Evolutionary conservation across 148 eudicot species (phyloP), one percentile per base, ranked within the genome.

Genomic region (Persicaria maculosa): DNA sequence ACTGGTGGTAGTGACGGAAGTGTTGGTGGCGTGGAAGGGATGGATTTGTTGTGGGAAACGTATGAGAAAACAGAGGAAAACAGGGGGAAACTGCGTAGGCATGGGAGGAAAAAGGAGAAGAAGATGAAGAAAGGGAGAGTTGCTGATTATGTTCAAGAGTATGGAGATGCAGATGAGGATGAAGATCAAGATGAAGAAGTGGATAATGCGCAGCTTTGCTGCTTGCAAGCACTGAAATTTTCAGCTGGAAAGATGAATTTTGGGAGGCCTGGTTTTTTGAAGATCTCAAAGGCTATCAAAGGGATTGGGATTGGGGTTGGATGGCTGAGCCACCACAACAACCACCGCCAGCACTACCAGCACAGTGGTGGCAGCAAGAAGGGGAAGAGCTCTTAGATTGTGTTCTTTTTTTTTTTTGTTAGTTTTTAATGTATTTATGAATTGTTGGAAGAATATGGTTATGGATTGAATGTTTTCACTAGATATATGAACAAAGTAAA

Each of bases 41-140:
- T 96, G 97, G 99, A 96, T 81, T 76, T 83, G 72, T 79, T 96
- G 19, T 96, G 99, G 99, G 99, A 96, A 78, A 75, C 87, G 1
- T 76, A 89, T 40, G 97, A 96, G 52, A 71, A 71, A 82, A 79
- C 75, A 31, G 90, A 90, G 73, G 64, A 78, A 25, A 74, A 68
- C 72, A 75, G 17, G 64, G 73, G 50, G 46, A 73, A 72, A 47
- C 72, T 44, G 71, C 69, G 71, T 31, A 74, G 17, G 47, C 50
- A 69, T 12, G 16, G 31, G 77, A 73, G 45, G 1, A 48, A n/a
- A 75, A 74, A 19, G 17, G 72, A 76, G 68, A 76, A 53, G 72
- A 85, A 80, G 22, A 77, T 52, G 65, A 77, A 52, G 76, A 82
- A 57, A 10, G 79, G 19, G 53, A 79, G 78, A 78, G 71, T 65